These are phyloP conservation scores for Thraustochytrium sp. DNA, from an alignment of 352 stramenopile genomes.

Conservation along the genomic window DNA sequence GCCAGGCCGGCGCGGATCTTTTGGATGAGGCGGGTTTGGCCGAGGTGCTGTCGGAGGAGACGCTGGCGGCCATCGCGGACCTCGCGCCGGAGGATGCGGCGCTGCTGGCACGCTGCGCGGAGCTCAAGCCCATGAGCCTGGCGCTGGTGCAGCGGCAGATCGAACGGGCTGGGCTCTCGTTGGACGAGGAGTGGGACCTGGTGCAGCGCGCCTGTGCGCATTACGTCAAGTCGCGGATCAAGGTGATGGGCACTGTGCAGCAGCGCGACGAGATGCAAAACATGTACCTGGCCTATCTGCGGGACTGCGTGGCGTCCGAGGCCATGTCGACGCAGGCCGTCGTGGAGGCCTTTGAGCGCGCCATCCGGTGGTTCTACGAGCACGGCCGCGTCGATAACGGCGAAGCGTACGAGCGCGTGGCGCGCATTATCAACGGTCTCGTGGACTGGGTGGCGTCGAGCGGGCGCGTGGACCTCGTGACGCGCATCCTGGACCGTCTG, in stretches of 20 bases:
- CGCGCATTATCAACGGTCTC: background rate
- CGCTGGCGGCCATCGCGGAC: background rate
- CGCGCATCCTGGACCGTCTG: background rate
- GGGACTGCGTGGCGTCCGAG: background rate
- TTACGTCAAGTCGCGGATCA: background rate
- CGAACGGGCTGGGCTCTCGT: background rate
- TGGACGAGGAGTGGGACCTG: background rate
- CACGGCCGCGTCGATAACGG: background rate
- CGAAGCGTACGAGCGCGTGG: background rate
- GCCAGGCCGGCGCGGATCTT: background rate
- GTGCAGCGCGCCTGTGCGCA: background rate
- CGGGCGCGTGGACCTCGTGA: background rate
- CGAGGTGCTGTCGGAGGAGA: background rate
- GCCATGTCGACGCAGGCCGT: background rate
- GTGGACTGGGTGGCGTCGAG: background rate
- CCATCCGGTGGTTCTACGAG: conserved; percentile 7
- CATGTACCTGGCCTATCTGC: background rate
- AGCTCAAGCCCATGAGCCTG: background rate
- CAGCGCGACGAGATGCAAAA: background rate
- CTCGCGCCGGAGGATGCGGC: background rate
- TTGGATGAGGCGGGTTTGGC: background rate
- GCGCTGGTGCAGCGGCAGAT: background rate
- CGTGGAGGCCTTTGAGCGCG: background rate
- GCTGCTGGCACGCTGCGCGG: background rate
- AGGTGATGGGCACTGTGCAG: background rate